Base-by-base conservation (phyloP, 345 rosid species). In the Populus tremula region DNA sequence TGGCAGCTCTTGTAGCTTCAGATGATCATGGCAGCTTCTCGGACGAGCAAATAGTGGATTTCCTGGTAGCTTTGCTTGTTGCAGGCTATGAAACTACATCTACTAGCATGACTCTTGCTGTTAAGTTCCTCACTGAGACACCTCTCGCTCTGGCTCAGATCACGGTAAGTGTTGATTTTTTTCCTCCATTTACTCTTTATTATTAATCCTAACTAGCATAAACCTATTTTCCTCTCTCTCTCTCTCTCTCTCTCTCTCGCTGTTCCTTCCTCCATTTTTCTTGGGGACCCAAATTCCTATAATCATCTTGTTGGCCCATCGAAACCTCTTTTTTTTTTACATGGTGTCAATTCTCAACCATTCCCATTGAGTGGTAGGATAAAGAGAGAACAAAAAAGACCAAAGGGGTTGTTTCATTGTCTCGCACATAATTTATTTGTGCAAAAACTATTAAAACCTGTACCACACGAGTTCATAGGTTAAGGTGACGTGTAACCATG, bases 71-170 rank as follows among this genome's bases (percentile, higher is more conserved):
- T 47, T 47, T 96, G 63, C 88, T 96, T 1, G 98, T 96, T n/a
- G 98, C 98, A 12, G 99, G 97, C 73, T 94, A 96, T 74, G 99
- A 96, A 83, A 96, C 99, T 29, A 94, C 98, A 6, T 91, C 99
- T 0, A 92, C 98, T 2, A 90, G 87, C 36, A 96, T 96, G 98
- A 96, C 99, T 70, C 97, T 96, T 4, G 99, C 98, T 72, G 94
- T 92, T 13, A 96, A 93, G 81, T 92, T 92, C 86, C 90, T 94
- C n/a, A 94, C 97, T 0, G 98, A 96, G 82, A 90, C 95, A 23
- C 98, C 98, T 74, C 81, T 85, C 14, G 98, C 99, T 76, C 86
- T 96, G 86, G 92, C 89, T 47, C 96, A 94, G 71, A 91, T 96
- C 69, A 90, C 90, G 97, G 99, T 96, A 72, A 8, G 73, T 18